phyloP scores from a whole-genome alignment of 805 yeast species.

The Yamadazyma laniorum region DNA sequence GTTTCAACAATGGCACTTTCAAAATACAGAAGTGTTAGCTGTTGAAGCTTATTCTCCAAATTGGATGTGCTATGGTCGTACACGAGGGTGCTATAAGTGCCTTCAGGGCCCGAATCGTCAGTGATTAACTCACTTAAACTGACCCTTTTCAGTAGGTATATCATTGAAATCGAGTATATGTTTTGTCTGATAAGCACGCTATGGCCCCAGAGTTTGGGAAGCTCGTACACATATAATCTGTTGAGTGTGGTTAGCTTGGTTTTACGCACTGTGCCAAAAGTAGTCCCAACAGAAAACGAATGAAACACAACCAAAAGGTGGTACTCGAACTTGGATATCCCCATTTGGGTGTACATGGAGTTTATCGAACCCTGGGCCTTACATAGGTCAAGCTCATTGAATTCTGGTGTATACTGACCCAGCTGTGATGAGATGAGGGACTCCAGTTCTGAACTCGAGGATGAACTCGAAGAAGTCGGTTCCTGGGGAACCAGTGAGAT shows the following conservation, averaged over 20 bases:
- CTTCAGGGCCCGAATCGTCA: neutral
- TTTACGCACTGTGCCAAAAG: neutral
- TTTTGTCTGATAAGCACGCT: slow-evolving; percentile 4
- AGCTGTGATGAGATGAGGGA: no score
- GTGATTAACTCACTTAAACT: neutral
- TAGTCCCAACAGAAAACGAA: slow-evolving; percentile 7
- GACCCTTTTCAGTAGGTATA: slow-evolving; percentile 5
- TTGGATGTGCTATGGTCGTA: no score
- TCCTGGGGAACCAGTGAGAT: no score
- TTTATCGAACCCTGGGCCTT: no score
- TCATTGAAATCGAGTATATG: slow-evolving; percentile 7
- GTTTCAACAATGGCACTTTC: neutral
- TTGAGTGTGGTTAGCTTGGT: neutral
- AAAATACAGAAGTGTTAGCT: neutral
- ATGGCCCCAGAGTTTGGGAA: slow-evolving; percentile 7
- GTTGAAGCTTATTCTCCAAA: neutral
- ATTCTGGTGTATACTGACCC: no score
- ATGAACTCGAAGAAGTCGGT: no score
- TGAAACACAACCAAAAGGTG: slow-evolving; percentile 10
- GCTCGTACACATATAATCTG: neutral
- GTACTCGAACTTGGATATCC: slow-evolving; percentile 9
- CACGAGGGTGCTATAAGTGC: no score
- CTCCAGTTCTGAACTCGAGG: no score
- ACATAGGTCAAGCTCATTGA: no score
- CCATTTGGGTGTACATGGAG: slow-evolving; percentile 3